These are phyloP conservation scores for Vaccinium myrtillus DNA, from an alignment of 148 eudicot species.

Conservation along the genomic window DNA sequence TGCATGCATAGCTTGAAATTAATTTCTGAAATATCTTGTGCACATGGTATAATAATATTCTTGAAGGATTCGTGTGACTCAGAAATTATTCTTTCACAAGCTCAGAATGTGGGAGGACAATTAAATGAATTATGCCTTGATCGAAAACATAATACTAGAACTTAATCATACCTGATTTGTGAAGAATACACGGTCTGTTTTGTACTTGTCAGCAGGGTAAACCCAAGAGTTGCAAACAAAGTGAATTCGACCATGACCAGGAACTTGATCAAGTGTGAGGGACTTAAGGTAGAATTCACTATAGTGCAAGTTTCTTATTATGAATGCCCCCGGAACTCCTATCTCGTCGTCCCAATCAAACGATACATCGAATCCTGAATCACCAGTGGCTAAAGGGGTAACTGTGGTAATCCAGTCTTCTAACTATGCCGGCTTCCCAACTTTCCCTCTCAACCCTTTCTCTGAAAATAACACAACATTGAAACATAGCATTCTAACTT, in stretches of 20 bases:
- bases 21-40: too few species aligned
- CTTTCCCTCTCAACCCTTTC: constrained; percentile 25
- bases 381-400: constrained; percentile 40
- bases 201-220: constrained; percentile 49
- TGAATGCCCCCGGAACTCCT: constrained; percentile 75
- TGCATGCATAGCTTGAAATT: too few species aligned
- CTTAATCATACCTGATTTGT: constrained; percentile 45
- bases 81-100: too few species aligned
- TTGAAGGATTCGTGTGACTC: too few species aligned
- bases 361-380: constrained; percentile 36
- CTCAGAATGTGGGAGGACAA: background rate
- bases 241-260: constrained; percentile 31
- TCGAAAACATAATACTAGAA: background rate
- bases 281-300: constrained; percentile 68
- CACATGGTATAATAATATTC: too few species aligned
- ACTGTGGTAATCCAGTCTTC: constrained; percentile 53
- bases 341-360: constrained; percentile 60
- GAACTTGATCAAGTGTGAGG: constrained; percentile 39
- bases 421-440: constrained; percentile 41
- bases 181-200: constrained; percentile 55
- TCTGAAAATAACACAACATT: background rate
- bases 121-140: background rate
- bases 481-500: too few species aligned
- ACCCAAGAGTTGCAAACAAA: constrained; percentile 81
- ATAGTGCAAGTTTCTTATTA: constrained; percentile 55